These are phyloP conservation scores for Talaromyces albobiverticillius DNA, from an alignment of 2,329 filamentous ascomycete species.

Conservation along the genomic window DNA sequence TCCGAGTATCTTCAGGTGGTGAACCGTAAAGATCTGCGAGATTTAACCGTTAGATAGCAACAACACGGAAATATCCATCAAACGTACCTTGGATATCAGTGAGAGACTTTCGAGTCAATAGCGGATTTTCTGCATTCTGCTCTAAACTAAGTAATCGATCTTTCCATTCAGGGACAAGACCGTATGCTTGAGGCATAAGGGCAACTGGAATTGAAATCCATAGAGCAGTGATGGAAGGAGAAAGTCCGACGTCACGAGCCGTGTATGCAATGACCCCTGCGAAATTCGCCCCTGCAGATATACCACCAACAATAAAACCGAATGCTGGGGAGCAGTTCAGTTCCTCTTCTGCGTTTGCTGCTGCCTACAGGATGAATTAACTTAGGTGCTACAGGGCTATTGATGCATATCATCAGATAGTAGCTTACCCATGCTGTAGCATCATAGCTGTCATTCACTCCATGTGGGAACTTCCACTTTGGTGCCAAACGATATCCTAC, in stretches of 20 bases:
- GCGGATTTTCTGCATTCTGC: not conserved
- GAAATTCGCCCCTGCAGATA: conserved; percentile 1
- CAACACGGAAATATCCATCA: not conserved
- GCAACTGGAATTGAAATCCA: not conserved
- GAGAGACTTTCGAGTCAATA: not conserved
- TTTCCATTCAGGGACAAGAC: not conserved
- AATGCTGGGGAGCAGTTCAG: not conserved
- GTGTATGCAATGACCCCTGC: not conserved
- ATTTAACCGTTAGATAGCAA: not conserved
- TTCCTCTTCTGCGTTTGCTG: not conserved
- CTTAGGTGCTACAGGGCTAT: not conserved
- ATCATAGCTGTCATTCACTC: not conserved
- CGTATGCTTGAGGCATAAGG: not conserved
- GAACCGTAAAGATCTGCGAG: not conserved
- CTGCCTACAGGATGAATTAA: not conserved
- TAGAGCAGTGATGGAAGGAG: not conserved
- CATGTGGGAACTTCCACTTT: not conserved
- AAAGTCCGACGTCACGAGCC: not conserved
- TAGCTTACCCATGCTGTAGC: not conserved
- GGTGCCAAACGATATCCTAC: not conserved
- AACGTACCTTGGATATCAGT: not conserved
- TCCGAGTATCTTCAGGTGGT: not conserved
- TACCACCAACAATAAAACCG: not conserved
- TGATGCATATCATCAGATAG: not conserved
- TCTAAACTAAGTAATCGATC: conserved; percentile 4